These are phyloP conservation scores for Epichloe sylvatica DNA, from an alignment of 2,329 filamentous ascomycete species.

Conservation along the genomic window DNA sequence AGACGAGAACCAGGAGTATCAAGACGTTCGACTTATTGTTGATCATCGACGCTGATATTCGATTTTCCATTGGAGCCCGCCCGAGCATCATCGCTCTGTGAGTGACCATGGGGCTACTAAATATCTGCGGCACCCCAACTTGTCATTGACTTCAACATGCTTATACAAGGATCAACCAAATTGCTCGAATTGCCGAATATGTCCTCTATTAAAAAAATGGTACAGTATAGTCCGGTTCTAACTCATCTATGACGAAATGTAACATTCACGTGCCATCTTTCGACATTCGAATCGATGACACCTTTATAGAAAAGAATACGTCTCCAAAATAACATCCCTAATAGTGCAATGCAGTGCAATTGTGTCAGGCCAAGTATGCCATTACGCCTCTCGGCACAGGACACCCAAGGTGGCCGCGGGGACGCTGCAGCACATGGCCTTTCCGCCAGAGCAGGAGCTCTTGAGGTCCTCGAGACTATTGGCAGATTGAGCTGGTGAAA, in stretches of 20 bases:
- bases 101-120: no score
- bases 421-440: conserved; percentile 5
- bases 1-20: no score
- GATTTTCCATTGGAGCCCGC: no score
- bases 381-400: background rate
- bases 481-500: background rate
- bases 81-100: no score
- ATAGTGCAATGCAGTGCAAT: no score
- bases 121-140: no score
- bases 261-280: background rate
- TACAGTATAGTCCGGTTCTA: background rate
- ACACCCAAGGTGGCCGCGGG: conserved; percentile 3
- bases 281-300: background rate
- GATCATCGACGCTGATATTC: no score
- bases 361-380: background rate
- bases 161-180: background rate
- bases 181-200: background rate
- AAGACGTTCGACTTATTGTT: no score
- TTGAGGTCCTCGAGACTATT: conserved; percentile 2
- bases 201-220: background rate
- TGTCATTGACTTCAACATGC: no score
- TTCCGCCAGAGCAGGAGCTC: background rate
- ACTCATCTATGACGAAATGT: background rate
- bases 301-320: background rate
- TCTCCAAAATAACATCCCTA: background rate